Base-by-base conservation (phyloP, 805 yeast species). In the Yueomyces sinensis region DNA sequence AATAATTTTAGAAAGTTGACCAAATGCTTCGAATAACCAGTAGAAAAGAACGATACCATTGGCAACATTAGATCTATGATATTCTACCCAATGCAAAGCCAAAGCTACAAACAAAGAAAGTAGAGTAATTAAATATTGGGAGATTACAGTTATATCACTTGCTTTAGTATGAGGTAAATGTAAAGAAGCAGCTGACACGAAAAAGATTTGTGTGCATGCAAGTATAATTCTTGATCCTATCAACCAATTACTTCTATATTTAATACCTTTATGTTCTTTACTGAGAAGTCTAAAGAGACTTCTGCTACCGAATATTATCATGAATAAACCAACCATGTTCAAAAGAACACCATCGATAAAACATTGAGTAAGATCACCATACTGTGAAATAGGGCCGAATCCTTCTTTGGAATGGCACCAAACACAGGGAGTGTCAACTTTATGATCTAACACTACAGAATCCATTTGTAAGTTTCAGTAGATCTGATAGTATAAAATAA, bases 31-130 rank as follows among this genome's bases (percentile, higher is more conserved):
- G 37, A 75, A 63, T 32, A 80, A 59, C 95, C 95, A 89, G 57
- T 72, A 89, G 41, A 78, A 65, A 28, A 89, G 66, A 32, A 86
- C 58, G 0, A 72, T 63, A 2, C 89, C 78, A 44, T 68, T 72
- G 2, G 95, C 74, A 17, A 82, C 70, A 30, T 59, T 65, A 9
- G 75, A 52, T 51, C 81, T 74, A 54, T 67, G 71, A 47, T 74
- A 78, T 52, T 89, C 96, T 38, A 80, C 52, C 56, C 74, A 80
- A 38, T 83, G 79, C 25, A 84, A 56, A 3, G 61, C 56, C 14
- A 70, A 51, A 0, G 74, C 80, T 4, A 80, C 68, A 3, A 66
- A 45, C 4, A 72, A 52, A 16, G 67, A 62, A 30, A 64, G 37
- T 23, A 54, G 40, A 42, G 58, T 47, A 29, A 59, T 47, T 19